Evolutionary conservation across 2,329 filamentous ascomycete species (phyloP), one percentile per base, ranked within the genome.

Genomic region (Colletotrichum euphorbiae): DNA sequence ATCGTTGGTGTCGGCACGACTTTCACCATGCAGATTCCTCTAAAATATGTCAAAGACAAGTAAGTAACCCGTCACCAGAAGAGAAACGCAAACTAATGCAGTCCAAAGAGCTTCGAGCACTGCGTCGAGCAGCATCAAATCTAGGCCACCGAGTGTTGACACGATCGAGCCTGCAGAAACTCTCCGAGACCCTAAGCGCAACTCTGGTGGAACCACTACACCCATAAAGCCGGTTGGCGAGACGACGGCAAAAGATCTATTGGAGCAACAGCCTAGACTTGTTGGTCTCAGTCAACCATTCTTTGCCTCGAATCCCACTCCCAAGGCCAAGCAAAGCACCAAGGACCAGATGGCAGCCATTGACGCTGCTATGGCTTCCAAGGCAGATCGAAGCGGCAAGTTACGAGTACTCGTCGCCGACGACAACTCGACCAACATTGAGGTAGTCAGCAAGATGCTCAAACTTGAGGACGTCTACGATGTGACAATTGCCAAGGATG

Each of bases 361-460:
- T 71, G 86, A 91, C 70, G 85, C 87, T 42, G 90, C 89, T 8
- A 86, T 90, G 70, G 87, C 87, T 5, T 86, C 79, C 67, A 88
- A 91, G 76, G 85, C 84, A 3, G 85, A 84, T 0, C 78, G 84
- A 63, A 82, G 80, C 31, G 81, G 85, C 33, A 93, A 90, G 72
- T 85, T 97, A 46, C 90, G 91, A 17, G 93, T 97, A 1, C 84
- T 98, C 8, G 94, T 98, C 12, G 94, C 94, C 0, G 94, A 98
- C 70, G 83, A 87, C 75, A 87, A 85, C 75, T 82, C 81, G 31
- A 86, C 85, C 72, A 88, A 90, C 68, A 83, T 89, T 66, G 83
- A 89, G 70, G 84, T 86, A 1, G 83, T 87, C 36, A 86, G 87
- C 73, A 82, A 86, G 59, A 89, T 91, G 86, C 81, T 91, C 31